Percentiles rank a stretch among this genome's conserved stretches.
These are phyloP conservation scores for Zasmidium cellare DNA, from an alignment of 2,329 filamentous ascomycete species.

Conservation along the genomic window DNA sequence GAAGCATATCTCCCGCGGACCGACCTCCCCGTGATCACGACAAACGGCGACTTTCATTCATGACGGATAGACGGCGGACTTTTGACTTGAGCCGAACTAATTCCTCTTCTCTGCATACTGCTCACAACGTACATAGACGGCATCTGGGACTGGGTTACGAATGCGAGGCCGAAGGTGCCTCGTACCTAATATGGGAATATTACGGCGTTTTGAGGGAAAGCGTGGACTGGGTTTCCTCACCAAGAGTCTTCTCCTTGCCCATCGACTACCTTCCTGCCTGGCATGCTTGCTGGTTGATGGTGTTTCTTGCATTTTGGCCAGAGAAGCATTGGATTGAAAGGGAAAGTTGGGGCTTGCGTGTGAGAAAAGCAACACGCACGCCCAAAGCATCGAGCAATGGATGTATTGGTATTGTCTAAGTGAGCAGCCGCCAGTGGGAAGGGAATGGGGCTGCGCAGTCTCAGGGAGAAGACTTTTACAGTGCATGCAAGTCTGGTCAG, in stretches of 20 bases:
- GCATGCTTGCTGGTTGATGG: slow-evolving; percentile 4
- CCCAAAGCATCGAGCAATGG: slow-evolving; percentile 11
- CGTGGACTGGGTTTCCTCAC: slow-evolving; percentile 1
- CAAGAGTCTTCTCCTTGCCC: neutral
- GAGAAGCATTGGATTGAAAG: slow-evolving; percentile 21
- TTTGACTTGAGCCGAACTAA: slow-evolving; percentile 13
- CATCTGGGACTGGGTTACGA: slow-evolving; percentile 15
- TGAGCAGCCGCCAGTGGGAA: slow-evolving; percentile 8
- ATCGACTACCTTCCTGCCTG: slow-evolving; percentile 1
- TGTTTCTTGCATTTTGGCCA: slow-evolving; percentile 22
- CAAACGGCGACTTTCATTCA: slow-evolving; percentile 20
- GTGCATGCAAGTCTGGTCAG: neutral
- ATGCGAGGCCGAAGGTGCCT: slow-evolving; percentile 6
- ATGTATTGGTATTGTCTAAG: slow-evolving; percentile 23
- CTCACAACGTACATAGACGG: slow-evolving; percentile 27
- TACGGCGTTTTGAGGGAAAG: slow-evolving; percentile 15
- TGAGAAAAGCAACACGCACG: neutral
- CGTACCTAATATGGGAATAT: slow-evolving; percentile 21
- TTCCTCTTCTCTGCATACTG: slow-evolving; percentile 18
- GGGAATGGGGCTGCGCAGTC: neutral
- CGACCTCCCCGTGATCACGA: slow-evolving; percentile 17
- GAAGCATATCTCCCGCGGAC: slow-evolving; percentile 13
- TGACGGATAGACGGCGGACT: slow-evolving; percentile 23
- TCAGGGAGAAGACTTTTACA: slow-evolving; percentile 1
- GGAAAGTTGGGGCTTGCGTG: slow-evolving; percentile 5